Base-by-base conservation (phyloP, 805 yeast genomes). In the Suhomyces tanzawaensis region DNA sequence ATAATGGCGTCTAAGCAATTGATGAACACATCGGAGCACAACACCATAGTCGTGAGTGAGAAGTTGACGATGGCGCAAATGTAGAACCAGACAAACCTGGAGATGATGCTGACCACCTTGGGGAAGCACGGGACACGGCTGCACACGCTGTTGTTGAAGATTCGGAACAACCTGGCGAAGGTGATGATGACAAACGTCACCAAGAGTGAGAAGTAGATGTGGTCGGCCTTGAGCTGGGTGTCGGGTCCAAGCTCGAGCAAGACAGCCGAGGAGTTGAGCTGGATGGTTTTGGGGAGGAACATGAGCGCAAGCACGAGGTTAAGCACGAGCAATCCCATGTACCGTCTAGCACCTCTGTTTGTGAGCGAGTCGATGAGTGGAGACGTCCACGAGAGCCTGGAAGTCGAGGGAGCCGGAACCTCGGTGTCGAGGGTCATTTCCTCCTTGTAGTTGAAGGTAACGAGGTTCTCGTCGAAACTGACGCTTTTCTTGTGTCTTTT, bases 51-150 rank as follows among this genome's bases (percentile, higher is more conserved):
- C 7, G 32, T 15, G 9, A 45, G 33, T 1, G 53, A 21, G 4
- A 46, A 14, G 6, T 37, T 13, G 15, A 57, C 23, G 9, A 59
- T 35, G 4, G 51, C 15, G 28, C 52, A 46, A 27, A 45, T 36
- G 40, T 61, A 60, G 21, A 45, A 34, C 57, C 61, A 57, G 11
- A 45, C 46, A 38, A 54, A 53, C 27, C 48, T 46, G 23, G 48
- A 29, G 12, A 52, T 26, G 11, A 58, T 29, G 12, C 35, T 31
- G 2, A 51, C 41, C 4, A 46, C 34, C 18, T 46, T 38, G 4
- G 58, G 53, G 38, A 46, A 52, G 22, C 39, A 31, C 14, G 29
- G 25, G 26, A 39, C 24, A n/a, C 37, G 34, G 15, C 47, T 49
- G 36, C 47, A 48, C 13, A 34, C n/a, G 32, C 40, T 42, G 13